Base-by-base conservation (phyloP, 495 filamentous ascomycete species). In the Penicillium macrosclerotiorum region DNA sequence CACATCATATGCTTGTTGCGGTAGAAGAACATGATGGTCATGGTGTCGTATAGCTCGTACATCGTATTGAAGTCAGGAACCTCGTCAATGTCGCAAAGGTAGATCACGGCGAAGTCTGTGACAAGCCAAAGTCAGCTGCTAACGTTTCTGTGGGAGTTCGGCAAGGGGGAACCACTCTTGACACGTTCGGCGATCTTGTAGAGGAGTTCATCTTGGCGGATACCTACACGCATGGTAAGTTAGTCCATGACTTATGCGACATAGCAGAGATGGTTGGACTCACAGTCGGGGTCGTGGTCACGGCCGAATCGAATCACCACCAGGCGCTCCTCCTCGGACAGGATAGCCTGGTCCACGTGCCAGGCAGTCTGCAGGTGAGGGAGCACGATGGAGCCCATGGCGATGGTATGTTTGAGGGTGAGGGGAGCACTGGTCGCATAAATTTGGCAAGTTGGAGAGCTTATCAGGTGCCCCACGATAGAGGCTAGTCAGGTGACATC, bases 1-100 rank as follows among this genome's bases (percentile, higher is more conserved):
- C 71, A 91, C 88, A 94, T 93, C 85, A 98, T 97, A 67, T 97
- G 90, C 68, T 96, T 97, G 64, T 97, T 97, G 36, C 93, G 80
- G 71, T 91, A 98, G 78, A 97, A 98, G 77, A 93, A 96, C 79
- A 86, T 86, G 47, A 86, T 79, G 5, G 82, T 83, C 71, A 82
- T 81, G 26, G 78, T 75, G 54, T 86, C 84, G 63, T 86, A 88
- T 0, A 88, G 72, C 60, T 88, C 86, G 49, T 73, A 93, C 94
- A 97, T 98, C 54, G 86, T 82, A 64, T 94, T 98, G 77, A 98
- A 98, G 64, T 98, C 93, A 14, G 91, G 90, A 2, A 96, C 90
- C 63, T 93, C 80, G 58, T 97, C 92, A 49, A 96, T 81, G 67
- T 97, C 94, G 78, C 94, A 97, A 42, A 98, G 82, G 70, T 97